phyloP scores from a whole-genome alignment of 352 stramenopile species.

The Phytophthora uliginosa region DNA sequence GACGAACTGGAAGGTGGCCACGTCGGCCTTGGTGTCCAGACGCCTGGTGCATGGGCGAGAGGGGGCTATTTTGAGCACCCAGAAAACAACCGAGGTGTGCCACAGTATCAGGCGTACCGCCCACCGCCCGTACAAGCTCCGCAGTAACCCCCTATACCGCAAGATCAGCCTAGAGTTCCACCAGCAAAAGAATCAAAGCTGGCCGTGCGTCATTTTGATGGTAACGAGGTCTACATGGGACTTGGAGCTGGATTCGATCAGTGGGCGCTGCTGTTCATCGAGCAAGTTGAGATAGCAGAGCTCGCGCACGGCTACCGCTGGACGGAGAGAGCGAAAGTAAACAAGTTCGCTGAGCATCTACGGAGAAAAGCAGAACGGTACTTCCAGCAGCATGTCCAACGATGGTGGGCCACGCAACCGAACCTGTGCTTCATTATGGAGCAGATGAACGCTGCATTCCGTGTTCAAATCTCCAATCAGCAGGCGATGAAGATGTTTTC shows the following conservation, averaged over 20 bases:
- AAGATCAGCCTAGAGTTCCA: no score
- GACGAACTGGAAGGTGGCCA: not conserved
- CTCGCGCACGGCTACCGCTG: not conserved
- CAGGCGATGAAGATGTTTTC: conserved; percentile 8
- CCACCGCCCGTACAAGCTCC: not conserved
- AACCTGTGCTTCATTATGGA: conserved; percentile 10
- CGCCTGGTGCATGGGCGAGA: not conserved
- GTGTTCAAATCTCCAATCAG: conserved; percentile 8
- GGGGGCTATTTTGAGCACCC: not conserved
- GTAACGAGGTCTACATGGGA: conserved; percentile 3
- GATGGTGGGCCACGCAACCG: conserved; percentile 7
- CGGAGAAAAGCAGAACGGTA: conserved; percentile 3
- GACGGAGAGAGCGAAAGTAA: conserved; percentile 6
- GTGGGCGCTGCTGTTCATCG: conserved; percentile 13
- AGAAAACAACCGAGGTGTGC: not conserved
- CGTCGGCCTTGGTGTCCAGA: not conserved
- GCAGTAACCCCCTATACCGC: no score
- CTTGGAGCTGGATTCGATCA: conserved; percentile 12
- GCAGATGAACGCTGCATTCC: conserved; percentile 7
- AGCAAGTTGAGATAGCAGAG: conserved; percentile 12
- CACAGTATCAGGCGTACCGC: conserved; percentile 6
- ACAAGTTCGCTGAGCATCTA: conserved; percentile 14
- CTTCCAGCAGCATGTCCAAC: conserved; percentile 4
- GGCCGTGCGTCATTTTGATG: not conserved
- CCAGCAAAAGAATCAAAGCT: no score